These are phyloP conservation scores for Dispira parvispora DNA, from an alignment of 192 early-diverging fungal genomes.

Conservation along the genomic window DNA sequence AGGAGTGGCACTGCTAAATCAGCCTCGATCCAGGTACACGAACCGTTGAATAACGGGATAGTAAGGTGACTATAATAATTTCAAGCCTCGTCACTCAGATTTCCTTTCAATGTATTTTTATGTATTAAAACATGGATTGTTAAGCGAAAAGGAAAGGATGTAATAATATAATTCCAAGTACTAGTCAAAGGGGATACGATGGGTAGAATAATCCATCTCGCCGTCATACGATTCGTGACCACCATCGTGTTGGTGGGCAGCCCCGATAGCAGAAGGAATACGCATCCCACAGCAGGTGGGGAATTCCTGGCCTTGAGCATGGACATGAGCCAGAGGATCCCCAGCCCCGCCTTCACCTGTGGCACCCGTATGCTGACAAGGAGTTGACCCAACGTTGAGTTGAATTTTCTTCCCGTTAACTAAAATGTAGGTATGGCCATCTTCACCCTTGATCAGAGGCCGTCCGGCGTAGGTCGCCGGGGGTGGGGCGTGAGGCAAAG, in stretches of 20 bases:
- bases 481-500: not conserved
- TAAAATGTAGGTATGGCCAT: slow-evolving; percentile 2
- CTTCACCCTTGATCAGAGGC: not conserved
- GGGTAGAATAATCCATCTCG: not conserved
- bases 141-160: too few relatives aligned
- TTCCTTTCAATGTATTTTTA: too few relatives aligned
- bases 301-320: slow-evolving; percentile 30
- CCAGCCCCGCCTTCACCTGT: slow-evolving; percentile 1
- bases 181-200: slow-evolving; percentile 31
- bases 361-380: not conserved
- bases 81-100: too few relatives aligned
- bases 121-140: too few relatives aligned
- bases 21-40: too few relatives aligned
- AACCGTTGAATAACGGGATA: too few relatives aligned
- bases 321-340: slow-evolving; percentile 20
- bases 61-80: too few relatives aligned
- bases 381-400: not conserved
- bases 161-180: too few relatives aligned
- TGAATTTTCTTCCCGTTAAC: not conserved
- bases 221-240: slow-evolving; percentile 9
- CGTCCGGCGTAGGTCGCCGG: not conserved
- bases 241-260: slow-evolving; percentile 17
- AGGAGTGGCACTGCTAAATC: too few relatives aligned
- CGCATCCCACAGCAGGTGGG: slow-evolving; percentile 34
- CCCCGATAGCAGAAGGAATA: slow-evolving; percentile 30